These are phyloP conservation scores for Elsinoe ampelina DNA, from an alignment of 2,329 filamentous ascomycete species.

Conservation along the genomic window DNA sequence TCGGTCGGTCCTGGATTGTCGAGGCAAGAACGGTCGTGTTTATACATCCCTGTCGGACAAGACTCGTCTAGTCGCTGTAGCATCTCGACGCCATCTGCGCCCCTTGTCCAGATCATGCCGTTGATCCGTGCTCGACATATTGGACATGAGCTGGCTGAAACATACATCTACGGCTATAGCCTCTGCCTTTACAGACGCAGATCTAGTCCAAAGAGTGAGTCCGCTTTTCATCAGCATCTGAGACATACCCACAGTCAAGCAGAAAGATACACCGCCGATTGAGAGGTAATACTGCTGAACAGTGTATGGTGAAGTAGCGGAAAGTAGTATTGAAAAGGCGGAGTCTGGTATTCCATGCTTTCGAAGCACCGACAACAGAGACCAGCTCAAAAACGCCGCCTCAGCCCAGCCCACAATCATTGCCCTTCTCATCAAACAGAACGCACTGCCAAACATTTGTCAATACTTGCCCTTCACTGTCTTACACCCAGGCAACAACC, in stretches of 20 bases:
- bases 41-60: too few species aligned
- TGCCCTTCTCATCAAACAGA: background rate
- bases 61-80: too few species aligned
- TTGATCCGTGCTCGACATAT: background rate
- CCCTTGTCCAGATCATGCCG: background rate
- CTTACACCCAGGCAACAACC: background rate
- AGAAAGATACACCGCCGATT: constrained; percentile 3
- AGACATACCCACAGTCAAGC: constrained; percentile 2
- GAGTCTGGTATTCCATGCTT: background rate
- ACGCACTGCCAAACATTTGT: constrained; percentile 1
- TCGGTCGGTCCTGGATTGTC: too few species aligned
- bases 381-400: background rate
- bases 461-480: background rate
- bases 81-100: too few species aligned
- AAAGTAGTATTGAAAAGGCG: background rate
- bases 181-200: constrained; percentile 1
- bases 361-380: background rate
- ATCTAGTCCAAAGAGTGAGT: background rate
- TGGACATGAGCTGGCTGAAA: constrained; percentile 3
- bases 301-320: background rate
- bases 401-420: background rate
- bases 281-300: background rate
- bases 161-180: constrained; percentile 5
- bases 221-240: background rate
- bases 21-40: too few species aligned